Evolutionary conservation across 306 rosid species (phyloP).

Genomic region (Prunus mira): DNA sequence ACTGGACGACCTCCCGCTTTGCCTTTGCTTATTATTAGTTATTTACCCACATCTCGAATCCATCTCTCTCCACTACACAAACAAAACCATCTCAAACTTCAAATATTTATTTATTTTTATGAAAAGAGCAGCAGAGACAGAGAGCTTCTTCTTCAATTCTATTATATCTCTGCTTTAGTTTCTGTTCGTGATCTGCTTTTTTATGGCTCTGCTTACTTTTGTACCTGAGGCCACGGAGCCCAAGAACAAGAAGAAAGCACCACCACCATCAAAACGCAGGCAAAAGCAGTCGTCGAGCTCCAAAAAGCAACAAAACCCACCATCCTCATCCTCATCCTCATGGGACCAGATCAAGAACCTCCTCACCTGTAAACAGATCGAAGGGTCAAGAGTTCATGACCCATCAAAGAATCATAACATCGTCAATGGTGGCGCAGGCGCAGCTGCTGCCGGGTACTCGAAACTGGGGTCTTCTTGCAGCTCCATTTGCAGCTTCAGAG

Average conservation of each 20-base stretch:
- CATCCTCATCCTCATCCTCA: conserved; percentile 37
- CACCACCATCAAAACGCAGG: conserved; percentile 31
- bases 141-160: conserved; percentile 5
- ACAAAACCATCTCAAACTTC: conserved; percentile 1
- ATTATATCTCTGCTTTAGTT: background rate
- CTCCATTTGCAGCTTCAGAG: conserved; percentile 89
- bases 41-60: conserved; percentile 28
- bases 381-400: conserved; percentile 70
- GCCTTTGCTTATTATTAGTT: background rate
- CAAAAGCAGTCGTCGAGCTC: conserved; percentile 14
- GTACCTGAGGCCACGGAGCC: conserved; percentile 45
- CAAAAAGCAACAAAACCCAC: conserved; percentile 32
- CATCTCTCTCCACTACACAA: conserved; percentile 14
- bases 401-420: conserved; percentile 41
- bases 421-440: background rate
- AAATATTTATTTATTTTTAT: background rate
- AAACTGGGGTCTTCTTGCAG: conserved; percentile 86
- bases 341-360: conserved; percentile 96
- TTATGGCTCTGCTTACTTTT: conserved; percentile 64
- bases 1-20: conserved; percentile 13
- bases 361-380: conserved; percentile 80
- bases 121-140: conserved; percentile 14
- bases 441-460: conserved; percentile 31
- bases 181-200: background rate
- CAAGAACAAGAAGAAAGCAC: conserved; percentile 23